Percentiles rank a stretch among this genome's conserved stretches.
phyloP scores from a whole-genome alignment of 106 monocot genomes.

The Allium sativum region DNA sequence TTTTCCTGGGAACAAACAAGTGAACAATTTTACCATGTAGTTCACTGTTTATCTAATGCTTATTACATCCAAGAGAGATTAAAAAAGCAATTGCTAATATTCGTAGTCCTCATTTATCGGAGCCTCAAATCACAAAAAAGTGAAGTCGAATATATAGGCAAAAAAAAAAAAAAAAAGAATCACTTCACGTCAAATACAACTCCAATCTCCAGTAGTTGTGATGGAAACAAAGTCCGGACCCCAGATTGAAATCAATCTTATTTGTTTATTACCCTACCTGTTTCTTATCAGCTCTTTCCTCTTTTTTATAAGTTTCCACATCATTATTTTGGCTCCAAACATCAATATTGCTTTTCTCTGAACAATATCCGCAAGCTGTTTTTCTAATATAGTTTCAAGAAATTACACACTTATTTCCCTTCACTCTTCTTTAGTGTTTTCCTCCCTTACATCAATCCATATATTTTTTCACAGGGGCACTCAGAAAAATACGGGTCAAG shows the following conservation, averaged over 20 bases:
- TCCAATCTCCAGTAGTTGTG: not conserved
- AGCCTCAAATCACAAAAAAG: not conserved
- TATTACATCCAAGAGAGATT: not conserved
- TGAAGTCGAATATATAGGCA: not conserved
- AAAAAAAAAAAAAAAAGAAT: not conserved
- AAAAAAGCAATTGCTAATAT: not conserved
- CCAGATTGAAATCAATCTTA: not conserved
- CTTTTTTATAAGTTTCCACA: no score
- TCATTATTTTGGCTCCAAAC: no score
- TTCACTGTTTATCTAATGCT: not conserved
- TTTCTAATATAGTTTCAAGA: no score
- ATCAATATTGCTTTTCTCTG: no score
- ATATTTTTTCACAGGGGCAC: no score
- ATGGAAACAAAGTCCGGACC: not conserved
- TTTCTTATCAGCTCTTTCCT: no score
- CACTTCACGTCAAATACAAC: not conserved
- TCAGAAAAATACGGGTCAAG: no score
- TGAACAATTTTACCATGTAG: not conserved
- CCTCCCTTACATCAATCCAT: no score
- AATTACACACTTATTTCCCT: no score
- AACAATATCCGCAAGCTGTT: no score
- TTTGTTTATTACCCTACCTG: no score
- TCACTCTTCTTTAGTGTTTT: no score
- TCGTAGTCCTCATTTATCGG: not conserved
- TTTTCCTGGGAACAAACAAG: conserved; percentile 50